These are phyloP conservation scores for Trypanosoma lewisi DNA, from an alignment of 208 protist species.

Conservation along the genomic window DNA sequence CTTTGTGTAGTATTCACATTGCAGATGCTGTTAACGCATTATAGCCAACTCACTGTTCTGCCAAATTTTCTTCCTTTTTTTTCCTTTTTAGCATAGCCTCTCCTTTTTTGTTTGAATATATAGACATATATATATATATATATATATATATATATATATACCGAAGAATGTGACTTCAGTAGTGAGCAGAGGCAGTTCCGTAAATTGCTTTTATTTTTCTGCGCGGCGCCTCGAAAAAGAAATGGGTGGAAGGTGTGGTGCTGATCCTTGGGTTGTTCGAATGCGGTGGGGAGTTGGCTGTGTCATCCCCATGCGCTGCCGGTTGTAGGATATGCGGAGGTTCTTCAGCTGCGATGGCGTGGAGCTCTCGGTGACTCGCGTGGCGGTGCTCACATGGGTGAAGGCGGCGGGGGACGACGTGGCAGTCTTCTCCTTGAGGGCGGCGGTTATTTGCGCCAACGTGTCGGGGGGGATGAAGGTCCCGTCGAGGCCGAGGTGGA, in stretches of 20 bases:
- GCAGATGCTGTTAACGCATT: no score
- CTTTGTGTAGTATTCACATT: no score
- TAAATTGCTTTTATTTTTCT: not conserved
- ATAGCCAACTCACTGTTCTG: no score
- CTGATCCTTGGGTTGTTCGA: not conserved
- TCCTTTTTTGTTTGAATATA: no score
- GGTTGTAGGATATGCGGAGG: not conserved
- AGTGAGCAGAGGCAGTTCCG: not conserved
- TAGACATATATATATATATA: not conserved
- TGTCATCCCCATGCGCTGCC: not conserved
- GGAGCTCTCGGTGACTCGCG: not conserved
- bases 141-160: not conserved
- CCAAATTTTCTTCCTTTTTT: no score
- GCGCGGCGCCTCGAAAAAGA: conserved; percentile 3
- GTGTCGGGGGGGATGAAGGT: conserved; percentile 59
- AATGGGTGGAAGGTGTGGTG: conserved; percentile 23
- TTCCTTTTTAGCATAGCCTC: no score
- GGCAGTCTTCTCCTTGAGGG: conserved; percentile 54
- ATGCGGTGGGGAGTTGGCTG: not conserved
- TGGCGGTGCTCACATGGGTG: conserved; percentile 2
- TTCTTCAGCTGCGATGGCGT: not conserved
- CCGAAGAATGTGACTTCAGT: not conserved
- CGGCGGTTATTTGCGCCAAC: conserved; percentile 51
- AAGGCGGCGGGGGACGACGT: conserved; percentile 1
- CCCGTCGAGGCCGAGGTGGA: conserved; percentile 51